Conservation (phyloP, 1,284 basidiomycete species). For the Lignosus rhinocerotis region DNA sequence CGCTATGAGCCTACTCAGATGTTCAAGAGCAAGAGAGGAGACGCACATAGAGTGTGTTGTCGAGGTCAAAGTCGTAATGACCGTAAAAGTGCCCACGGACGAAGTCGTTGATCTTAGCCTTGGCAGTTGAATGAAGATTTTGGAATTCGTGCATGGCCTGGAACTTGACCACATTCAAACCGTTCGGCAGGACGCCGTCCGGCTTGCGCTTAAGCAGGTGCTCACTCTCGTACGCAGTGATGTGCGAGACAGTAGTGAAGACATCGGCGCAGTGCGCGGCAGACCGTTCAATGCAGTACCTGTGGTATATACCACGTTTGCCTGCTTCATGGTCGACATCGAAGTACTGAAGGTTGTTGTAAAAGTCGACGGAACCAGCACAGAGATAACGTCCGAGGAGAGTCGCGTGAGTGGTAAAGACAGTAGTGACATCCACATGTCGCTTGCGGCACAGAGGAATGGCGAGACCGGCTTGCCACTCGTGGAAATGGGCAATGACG, state of each 20-base stretch:
- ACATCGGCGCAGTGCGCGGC: slow-evolving; percentile 96
- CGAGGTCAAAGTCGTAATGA: slow-evolving; percentile 93
- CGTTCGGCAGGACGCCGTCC: slow-evolving; percentile 97
- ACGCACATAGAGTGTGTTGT: slow-evolving; percentile 91
- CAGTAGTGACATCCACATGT: slow-evolving; percentile 96
- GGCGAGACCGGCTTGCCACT: slow-evolving; percentile 98
- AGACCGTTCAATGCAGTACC: slow-evolving; percentile 97
- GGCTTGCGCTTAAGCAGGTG: slow-evolving; percentile 97
- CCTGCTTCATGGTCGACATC: slow-evolving; percentile 99
- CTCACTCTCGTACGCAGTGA: slow-evolving; percentile 96
- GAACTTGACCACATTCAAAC: slow-evolving; percentile 97
- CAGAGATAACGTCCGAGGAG: slow-evolving; percentile 97
- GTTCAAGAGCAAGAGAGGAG: not conserved
- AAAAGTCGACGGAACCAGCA: slow-evolving; percentile 97
- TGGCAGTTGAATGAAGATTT: slow-evolving; percentile 89
- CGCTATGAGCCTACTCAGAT: slow-evolving; percentile 12
- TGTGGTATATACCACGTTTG: slow-evolving; percentile 90
- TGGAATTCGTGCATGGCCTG: slow-evolving; percentile 97
- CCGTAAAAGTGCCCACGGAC: slow-evolving; percentile 98
- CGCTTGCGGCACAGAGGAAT: slow-evolving; percentile 96
- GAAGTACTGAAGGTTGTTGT: slow-evolving; percentile 99
- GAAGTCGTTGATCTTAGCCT: slow-evolving; percentile 98
- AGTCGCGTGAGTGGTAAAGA: slow-evolving; percentile 98
- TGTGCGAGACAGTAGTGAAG: slow-evolving; percentile 97
- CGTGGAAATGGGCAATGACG: slow-evolving; percentile 97